Base-by-base conservation (phyloP, 179 eudicot genomes). In the Vitellaria paradoxa region DNA sequence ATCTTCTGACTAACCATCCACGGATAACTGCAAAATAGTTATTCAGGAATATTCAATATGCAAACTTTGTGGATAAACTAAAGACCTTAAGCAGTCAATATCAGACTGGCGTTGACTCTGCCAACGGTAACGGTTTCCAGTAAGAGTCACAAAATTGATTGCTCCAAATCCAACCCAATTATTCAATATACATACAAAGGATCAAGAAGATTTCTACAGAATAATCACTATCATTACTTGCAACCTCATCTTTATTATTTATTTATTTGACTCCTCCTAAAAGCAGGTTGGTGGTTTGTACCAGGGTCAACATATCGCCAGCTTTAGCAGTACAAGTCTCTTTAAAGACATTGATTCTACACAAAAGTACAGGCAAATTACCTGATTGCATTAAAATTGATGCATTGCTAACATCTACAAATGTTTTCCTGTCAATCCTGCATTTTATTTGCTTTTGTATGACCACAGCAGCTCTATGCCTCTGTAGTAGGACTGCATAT, bases 1-100 rank as follows among this genome's bases (percentile, higher is more conserved):
- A 96, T 82, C 93, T 92, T 79, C 99, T 87, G 70, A 96, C 97
- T 71, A 93, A 84, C 93, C 96, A 96, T 68, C 97, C 99, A 59
- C 99, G 97, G 75, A 92, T 84, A 77, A 82, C 99, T 96, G 88
- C 78, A 83, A 77, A 70, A 79, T 62, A 73, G 26, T 68, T 37
- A 46, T 46, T 42, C 46, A 77, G 59, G 56, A 21, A 24, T 56
- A 65, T 59, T 70, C 59, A 81, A 50, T 59, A 73, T 50, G 53
- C 53, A 50, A 50, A 30, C 37, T 30, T 30, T 30, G 37, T 2
- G 3, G 53, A 50, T 11, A 50, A 7, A 50, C 3, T 7, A 4
- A 50, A 7, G 53, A 1, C 53, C 53, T 11, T 7, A 50, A 50
- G 53, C 53, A 50, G 12, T 30, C 37, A 30, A 0, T 30, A 30